phyloP scores from a whole-genome alignment of 257 asterid species.

The Eustoma russellianum region DNA sequence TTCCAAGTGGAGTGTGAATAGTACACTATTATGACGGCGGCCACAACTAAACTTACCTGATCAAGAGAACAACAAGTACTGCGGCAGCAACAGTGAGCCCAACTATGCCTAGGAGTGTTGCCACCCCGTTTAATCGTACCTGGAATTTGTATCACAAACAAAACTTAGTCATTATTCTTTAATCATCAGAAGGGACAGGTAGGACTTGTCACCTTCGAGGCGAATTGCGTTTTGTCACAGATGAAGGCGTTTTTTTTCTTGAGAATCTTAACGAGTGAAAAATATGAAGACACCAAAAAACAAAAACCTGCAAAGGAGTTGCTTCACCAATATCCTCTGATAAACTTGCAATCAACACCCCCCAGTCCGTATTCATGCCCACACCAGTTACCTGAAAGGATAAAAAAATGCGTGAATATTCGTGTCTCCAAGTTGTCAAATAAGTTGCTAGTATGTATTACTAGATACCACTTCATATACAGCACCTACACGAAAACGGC shows the following conservation, averaged over 20 bases:
- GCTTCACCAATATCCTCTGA: conserved; percentile 98
- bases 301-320: conserved; percentile 87
- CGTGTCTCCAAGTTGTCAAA: conserved; percentile 2
- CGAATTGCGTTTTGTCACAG: too few relatives aligned
- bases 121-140: conserved; percentile 97
- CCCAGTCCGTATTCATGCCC: conserved; percentile 97
- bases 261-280: too few relatives aligned
- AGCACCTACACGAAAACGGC: not conserved
- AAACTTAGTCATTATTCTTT: conserved; percentile 3
- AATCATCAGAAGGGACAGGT: too few relatives aligned
- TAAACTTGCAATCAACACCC: conserved; percentile 90
- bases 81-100: conserved; percentile 78
- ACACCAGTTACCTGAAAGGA: conserved; percentile 72
- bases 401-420: conserved; percentile 7
- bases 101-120: conserved; percentile 88
- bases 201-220: too few relatives aligned
- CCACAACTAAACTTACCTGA: conserved; percentile 39
- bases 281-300: not conserved
- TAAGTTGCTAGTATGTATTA: not conserved
- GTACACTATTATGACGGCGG: not conserved
- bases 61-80: conserved; percentile 65
- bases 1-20: not conserved
- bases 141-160: conserved; percentile 12
- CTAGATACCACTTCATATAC: not conserved
- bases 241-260: too few relatives aligned